Evolutionary conservation across 2,329 filamentous ascomycete species (phyloP).

Genomic region (Ascocoryne sarcoides): DNA sequence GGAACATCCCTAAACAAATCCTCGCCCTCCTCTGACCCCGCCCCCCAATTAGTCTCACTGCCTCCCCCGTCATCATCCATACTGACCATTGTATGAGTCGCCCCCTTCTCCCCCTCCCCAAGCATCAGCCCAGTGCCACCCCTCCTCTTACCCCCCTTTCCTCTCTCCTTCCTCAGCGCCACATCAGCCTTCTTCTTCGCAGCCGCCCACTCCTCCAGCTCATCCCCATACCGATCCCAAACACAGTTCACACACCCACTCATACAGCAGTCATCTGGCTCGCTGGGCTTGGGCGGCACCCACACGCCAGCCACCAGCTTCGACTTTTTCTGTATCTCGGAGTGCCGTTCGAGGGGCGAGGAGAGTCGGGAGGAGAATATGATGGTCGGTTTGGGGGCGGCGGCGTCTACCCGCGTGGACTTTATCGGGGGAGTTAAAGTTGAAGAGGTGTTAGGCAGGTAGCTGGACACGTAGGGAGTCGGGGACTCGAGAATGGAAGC

Average conservation of each 20-base stretch:
- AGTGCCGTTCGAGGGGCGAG: conserved; percentile 60
- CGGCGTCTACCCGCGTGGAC: conserved; percentile 1
- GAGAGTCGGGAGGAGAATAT: conserved; percentile 76
- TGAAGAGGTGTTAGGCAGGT: conserved; percentile 16
- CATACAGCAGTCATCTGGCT: conserved; percentile 99
- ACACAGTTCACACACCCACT: conserved; percentile 96
- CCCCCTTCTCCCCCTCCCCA: conserved; percentile 17
- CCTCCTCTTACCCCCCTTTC: conserved; percentile 17
- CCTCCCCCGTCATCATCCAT: conserved; percentile 78
- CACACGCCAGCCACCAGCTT: conserved; percentile 66
- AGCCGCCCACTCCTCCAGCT: conserved; percentile 79
- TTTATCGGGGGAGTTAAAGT: conserved; percentile 9
- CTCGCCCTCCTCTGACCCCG: conserved; percentile 38
- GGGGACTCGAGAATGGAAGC: conserved; percentile 44
- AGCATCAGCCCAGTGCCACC: conserved; percentile 27
- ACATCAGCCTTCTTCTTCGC: conserved; percentile 48
- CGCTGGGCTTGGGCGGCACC: conserved; percentile 74
- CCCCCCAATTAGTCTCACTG: conserved; percentile 59
- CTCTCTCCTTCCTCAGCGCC: conserved; percentile 35
- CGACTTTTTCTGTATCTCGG: conserved; percentile 48
- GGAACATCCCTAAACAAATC: conserved; percentile 74
- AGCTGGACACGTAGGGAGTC: not conserved
- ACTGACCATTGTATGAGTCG: conserved; percentile 42
- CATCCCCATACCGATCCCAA: conserved; percentile 86
- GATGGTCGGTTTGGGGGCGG: conserved; percentile 45